Base-by-base conservation (phyloP, 148 eudicot species). In the Chenopodium suecicum region DNA sequence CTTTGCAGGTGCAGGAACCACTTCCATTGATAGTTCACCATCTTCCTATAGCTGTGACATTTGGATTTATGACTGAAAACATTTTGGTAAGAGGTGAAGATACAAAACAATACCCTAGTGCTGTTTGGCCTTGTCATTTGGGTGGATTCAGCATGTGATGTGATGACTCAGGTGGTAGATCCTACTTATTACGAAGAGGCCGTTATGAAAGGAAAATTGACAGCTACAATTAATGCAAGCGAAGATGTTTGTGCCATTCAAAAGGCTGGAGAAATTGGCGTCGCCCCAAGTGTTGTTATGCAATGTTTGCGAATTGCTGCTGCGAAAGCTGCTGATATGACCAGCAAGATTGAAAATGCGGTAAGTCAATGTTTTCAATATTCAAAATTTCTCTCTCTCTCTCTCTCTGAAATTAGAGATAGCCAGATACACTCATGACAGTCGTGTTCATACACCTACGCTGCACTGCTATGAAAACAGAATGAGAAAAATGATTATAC, bases 201-300 rank as follows among this genome's bases (percentile, higher is more conserved):
- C 66, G 84, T 96, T 54, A 92, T 90, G 93, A 90, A 84, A 70
- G 98, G 98, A 87, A 92, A 91, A 83, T 81, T 96, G 90, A 90
- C 92, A 41, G 89, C 88, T 73, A 94, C 95, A 23, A 74, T 96
- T 31, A 96, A 96, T 82, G 83, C 92, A 70, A 92, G 88, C 86
- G 97, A 96, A 69, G 99, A 96, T 79, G 82, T 94, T 77, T 96
- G 99, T 85, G 90, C 98, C 65, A 89, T 96, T 81, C 99, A 96
- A 81, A 96, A 96, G 84, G 94, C 94, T 77, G 99, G 99, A 82
- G 97, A 94, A 76, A 91, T 79, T 22, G 99, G 93, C 81, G 84
- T 96, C 78, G 58, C 89, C 69, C 91, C 89, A 46, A 85, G 88
- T 86, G 90, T 85, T 69, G 81, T 94, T 46, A 88, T 91, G 88